These are phyloP conservation scores for Mallotus nudiflorus DNA, from an alignment of 345 rosid genomes.

Conservation along the genomic window DNA sequence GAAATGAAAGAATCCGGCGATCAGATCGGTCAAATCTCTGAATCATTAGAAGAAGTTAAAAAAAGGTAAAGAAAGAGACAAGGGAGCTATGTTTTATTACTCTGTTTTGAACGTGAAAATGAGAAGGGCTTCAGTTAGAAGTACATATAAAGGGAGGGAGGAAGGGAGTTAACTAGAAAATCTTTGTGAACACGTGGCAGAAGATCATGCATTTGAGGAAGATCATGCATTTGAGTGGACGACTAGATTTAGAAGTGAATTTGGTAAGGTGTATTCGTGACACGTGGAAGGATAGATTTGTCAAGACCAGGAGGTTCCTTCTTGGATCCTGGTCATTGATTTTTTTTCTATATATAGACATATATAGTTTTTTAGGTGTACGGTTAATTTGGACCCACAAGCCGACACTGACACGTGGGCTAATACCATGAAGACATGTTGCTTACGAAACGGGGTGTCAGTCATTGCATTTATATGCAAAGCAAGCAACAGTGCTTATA, in stretches of 20 bases:
- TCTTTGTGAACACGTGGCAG: constrained; percentile 41
- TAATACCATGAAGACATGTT: constrained; percentile 30
- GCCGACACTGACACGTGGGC: constrained; percentile 38
- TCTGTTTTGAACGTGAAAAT: no score
- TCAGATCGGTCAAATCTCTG: constrained; percentile 22
- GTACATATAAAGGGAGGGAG: constrained; percentile 17
- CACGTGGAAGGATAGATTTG: constrained; percentile 33
- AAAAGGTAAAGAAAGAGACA: no score
- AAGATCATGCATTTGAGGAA: background rate
- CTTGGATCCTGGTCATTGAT: constrained; percentile 28
- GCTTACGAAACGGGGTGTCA: constrained; percentile 18
- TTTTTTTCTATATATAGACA: background rate
- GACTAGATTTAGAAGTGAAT: constrained; percentile 18
- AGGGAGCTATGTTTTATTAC: constrained; percentile 1
- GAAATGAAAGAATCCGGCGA: constrained; percentile 68
- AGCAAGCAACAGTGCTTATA: background rate
- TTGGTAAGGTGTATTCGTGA: constrained; percentile 22
- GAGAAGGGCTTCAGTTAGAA: background rate
- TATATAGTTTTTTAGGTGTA: background rate
- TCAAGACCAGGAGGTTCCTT: constrained; percentile 18
- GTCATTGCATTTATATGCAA: background rate
- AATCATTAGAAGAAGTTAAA: constrained; percentile 34
- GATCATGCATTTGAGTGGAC: constrained; percentile 25
- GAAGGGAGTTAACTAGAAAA: background rate
- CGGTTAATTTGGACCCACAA: constrained; percentile 9